Conservation (phyloP, 2,329 filamentous ascomycete species). For the Fusarium sp. region DNA sequence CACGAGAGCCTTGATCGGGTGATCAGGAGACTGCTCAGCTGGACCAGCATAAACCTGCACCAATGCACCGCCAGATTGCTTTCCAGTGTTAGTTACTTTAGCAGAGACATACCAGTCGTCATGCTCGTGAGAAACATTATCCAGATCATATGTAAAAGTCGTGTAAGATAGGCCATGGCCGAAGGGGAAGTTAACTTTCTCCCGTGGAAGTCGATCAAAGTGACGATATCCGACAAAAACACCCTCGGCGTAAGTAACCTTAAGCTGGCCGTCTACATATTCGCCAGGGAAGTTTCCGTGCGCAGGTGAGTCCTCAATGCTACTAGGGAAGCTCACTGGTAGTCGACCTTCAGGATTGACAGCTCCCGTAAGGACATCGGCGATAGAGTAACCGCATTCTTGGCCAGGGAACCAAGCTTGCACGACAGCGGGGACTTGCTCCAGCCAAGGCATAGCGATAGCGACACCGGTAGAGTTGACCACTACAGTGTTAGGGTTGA, state of each 20-base stretch:
- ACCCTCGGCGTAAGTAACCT: conserved; percentile 70
- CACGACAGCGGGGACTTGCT: conserved; percentile 63
- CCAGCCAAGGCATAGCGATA: conserved; percentile 63
- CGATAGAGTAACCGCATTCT: conserved; percentile 72
- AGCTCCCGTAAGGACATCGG: conserved; percentile 69
- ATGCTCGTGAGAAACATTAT: conserved; percentile 44
- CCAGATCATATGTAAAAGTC: conserved; percentile 63
- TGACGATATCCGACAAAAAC: conserved; percentile 73
- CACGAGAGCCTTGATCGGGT: conserved; percentile 43
- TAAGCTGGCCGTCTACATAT: conserved; percentile 29
- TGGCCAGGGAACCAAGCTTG: conserved; percentile 76
- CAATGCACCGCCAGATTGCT: conserved; percentile 55
- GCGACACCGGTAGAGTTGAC: conserved; percentile 71
- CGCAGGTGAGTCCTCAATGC: conserved; percentile 67
- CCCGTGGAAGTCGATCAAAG: conserved; percentile 64
- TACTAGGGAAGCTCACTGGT: conserved; percentile 67
- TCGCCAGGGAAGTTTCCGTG: conserved; percentile 67
- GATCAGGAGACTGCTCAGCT: conserved; percentile 7
- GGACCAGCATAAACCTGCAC: conserved; percentile 60
- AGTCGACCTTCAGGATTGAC: conserved; percentile 71
- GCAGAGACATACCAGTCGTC: conserved; percentile 57
- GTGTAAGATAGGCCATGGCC: conserved; percentile 74
- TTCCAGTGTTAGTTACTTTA: conserved; percentile 65
- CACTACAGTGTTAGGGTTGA: conserved; percentile 66
- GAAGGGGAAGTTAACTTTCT: conserved; percentile 68